Base-by-base conservation (phyloP, 192 early-diverging fungal species). In the Geosiphon pyriformis region DNA sequence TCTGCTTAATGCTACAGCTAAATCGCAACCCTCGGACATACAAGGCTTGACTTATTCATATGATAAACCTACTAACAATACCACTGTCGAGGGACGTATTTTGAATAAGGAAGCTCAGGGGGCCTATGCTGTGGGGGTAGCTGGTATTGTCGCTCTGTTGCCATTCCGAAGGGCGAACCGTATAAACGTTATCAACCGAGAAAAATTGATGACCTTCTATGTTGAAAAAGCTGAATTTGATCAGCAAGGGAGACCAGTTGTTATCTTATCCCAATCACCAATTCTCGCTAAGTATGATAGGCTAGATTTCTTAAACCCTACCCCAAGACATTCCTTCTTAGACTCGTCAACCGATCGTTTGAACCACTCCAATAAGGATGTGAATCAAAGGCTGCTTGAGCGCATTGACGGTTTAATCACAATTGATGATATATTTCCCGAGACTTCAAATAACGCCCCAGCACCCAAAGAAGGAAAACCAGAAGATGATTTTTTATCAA, bases 1-100 rank as follows among this genome's bases (percentile, higher is more conserved):
- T 33, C 79, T 80, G 71, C 67, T 78, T 53, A 74, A 74, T 46
- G 69, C 69, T 7, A 78, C 72, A n/a, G 69, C 70, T 51, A 48
- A 54, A 30, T 56, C 52, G 25, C 3, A 29, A 29, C 30, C 33
- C 10, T 23, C 58, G 20, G 30, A n/a, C 27, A 27, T 71, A 18
- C 15, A 46, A 29, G 65, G 65, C 20, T 61, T 67, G 60, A 70
- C 71, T 49, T 72, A 59, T 59, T 62, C 65, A 17, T 54, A 67
- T 52, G 49, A 61, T 69, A 78, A 74, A 54, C 70, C 72, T 37
- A 73, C 73, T 35, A 61, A 70, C 6, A 78, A 71, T 31, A 74
- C 70, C 31, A n/a, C 67, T 20, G 83, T 91, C 1, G 72, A 86
- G 57, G 90, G 90, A 54, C 85, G 90, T 58, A 74, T 85, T 30